Evolutionary conservation across 371 early-diverging fungal genomes (phyloP), one percentile per base, ranked within the genome.

Genomic region (Caulochytrium protostelioides): DNA sequence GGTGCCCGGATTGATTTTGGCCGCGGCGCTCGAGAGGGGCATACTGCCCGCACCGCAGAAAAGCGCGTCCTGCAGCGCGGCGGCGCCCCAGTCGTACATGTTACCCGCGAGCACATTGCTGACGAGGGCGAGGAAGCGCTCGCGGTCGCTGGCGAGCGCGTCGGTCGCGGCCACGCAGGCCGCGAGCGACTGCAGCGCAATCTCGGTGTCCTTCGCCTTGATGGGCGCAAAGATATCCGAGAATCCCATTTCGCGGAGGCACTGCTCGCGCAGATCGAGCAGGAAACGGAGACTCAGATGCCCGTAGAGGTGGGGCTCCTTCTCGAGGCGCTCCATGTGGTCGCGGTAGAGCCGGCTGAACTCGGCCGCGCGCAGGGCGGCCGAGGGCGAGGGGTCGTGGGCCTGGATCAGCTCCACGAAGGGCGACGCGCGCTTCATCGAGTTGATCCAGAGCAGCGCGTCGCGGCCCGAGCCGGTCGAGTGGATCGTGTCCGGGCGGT

Each of bases 71-170:
- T 6, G 12, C 6, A 25, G 6, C 25, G 25, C 25, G 7, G 26
- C 3, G 4, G n/a, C 35, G 23, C 49, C 50, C 78, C 79, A 78
- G 48, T 78, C 78, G 37, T 65, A 77, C 75, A 77, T 74, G 49
- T 78, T 78, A 39, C 70, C 74, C 2, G 74, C 72, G 30, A 76
- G 41, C 12, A 73, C 55, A 40, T 75, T 71, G 16, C 10, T n/a
- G 5, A 3, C 25, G 25, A 25, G 6, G 25, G 12, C 25, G 25
- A 25, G 25, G 25, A 25, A 25, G 25, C 6, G 6, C 7, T 12
- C 12, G 12, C 25, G 25, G 25, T 6, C 25, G 25, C 6, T 7
- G 6, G 25, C 12, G 25, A 68, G 22, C 17, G 26, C 31, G 35
- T 76, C 75, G n/a, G 58, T 28, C 12, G 48, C 37, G 4, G 34